Evolutionary conservation across 306 rosid genomes (phyloP), one percentile per base, ranked within the genome.

Genomic region (Citrullus amarus): DNA sequence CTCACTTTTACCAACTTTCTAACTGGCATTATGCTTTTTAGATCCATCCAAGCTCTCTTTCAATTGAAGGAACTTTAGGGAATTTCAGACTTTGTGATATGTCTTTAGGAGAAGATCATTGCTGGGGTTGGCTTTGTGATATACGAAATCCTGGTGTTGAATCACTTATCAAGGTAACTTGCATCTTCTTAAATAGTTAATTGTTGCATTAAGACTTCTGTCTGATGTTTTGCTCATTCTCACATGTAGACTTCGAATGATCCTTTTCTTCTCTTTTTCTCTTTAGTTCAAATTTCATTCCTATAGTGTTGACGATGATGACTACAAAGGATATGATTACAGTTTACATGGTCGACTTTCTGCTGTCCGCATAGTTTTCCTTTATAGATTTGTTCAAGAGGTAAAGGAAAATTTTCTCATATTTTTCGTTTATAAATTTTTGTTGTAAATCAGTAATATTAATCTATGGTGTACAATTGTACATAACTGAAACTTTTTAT

Each of bases 91-190:
- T 95, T 8, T 76, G 92, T 84, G 99, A 95, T 85, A 85, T 85
- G 82, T 91, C 96, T 55, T 91, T 92, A 60, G 93, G 93, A 81
- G 65, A 85, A 28, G 90, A 91, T 78, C 91, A 89, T 41, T 91
- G 87, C 75, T 92, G 99, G 99, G 88, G 89, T 81, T 95, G 97
- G 97, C 97, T 95, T 75, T 95, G 97, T 86, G 99, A 95, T 79
- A 81, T 95, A 72, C 96, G 97, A 25, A 91, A 95, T 86, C 93
- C 99, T n/a, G 97, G 96, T 60, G 86, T 87, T 67, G 99, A 95
- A 75, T 95, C 99, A 80, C 92, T 95, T 80, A 95, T 95, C 75
- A 92, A 91, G 97, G 99, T 90, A 43, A 25, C 71, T 32, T 55
- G 9, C 43, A 69, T 72, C 73, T 56, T 36, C 77, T 51, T 15